Evolutionary conservation across 2,329 filamentous ascomycete species (phyloP).

Genomic region (Diaporthe capsici): DNA sequence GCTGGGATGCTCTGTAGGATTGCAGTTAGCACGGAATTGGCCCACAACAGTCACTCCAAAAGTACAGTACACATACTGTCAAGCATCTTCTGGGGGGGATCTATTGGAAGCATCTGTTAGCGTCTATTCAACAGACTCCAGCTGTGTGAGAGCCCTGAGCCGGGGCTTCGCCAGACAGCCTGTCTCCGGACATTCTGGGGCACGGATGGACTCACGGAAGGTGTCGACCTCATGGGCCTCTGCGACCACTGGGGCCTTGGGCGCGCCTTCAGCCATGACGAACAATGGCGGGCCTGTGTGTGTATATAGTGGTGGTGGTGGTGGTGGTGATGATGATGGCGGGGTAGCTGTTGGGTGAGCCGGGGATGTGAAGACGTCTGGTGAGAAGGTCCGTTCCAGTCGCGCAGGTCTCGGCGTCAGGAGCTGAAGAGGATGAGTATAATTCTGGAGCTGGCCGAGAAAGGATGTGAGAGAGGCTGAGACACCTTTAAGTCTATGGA

Average conservation of each 20-base stretch:
- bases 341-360: slow-evolving; percentile 38
- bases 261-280: slow-evolving; percentile 61
- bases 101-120: slow-evolving; percentile 53
- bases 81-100: slow-evolving; percentile 77
- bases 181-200: not conserved
- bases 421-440: not conserved
- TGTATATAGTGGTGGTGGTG: not conserved
- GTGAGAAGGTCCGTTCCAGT: no score
- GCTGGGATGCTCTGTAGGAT: slow-evolving; percentile 73
- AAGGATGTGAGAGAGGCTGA: not conserved
- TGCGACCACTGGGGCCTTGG: slow-evolving; percentile 73
- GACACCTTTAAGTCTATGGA: not conserved
- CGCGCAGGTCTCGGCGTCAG: not conserved
- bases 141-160: slow-evolving; percentile 27
- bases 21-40: slow-evolving; percentile 43
- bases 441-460: not conserved
- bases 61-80: slow-evolving; percentile 66
- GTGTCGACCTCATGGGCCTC: slow-evolving; percentile 85
- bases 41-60: not conserved
- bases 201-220: slow-evolving; percentile 66
- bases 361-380: not conserved
- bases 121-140: slow-evolving; percentile 41
- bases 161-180: not conserved
- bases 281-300: slow-evolving; percentile 42
- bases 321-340: slow-evolving; percentile 15